Base-by-base conservation (phyloP, 306 rosid species). In the Dryas octopetala region DNA sequence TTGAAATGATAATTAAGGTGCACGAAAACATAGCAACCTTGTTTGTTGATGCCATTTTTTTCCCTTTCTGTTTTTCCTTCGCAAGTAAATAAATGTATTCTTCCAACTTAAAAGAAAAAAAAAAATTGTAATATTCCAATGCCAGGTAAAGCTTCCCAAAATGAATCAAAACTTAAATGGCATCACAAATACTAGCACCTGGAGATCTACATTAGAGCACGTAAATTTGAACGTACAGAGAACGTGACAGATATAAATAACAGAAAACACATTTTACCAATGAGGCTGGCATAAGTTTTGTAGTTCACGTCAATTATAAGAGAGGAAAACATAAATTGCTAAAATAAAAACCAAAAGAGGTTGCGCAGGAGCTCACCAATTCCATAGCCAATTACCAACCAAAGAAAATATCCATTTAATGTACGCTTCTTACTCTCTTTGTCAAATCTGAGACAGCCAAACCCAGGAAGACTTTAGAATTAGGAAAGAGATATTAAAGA, bases 301-400 rank as follows among this genome's bases (percentile, higher is more conserved):
- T 44, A 57, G 16, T 19, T 70, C 52, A 70, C 17, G 46, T 4
- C 15, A n/a, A 4, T 54, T 38, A 55, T 13, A 1, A 16, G 40
- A 70, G 17, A 13, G n/a, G 38, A 3, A 5, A 10, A 38, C 23
- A 51, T 7, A 19, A 6, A 47, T 10, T 7, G 23, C 19, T 47
- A 40, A 4, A 44, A 11, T 62, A 40, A 28, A 76, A 57, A 51
- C 54, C 51, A 78, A 54, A 45, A 14, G 70, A 65, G 52, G 67
- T n/a, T 59, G 73, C 50, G 55, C 55, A 61, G 15, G 80, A 71
- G 85, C 99, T 92, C 80, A 95, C 99, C 97, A 16, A 84, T 16
- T 66, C 83, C 97, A 80, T 95, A 95, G 73, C 99, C 99, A 76
- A 84, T n/a, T 62, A 88, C 72, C 96, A 95, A 77, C 92, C 96